phyloP scores from a whole-genome alignment of 305 asterid species.

The Fraxinus sp. region DNA sequence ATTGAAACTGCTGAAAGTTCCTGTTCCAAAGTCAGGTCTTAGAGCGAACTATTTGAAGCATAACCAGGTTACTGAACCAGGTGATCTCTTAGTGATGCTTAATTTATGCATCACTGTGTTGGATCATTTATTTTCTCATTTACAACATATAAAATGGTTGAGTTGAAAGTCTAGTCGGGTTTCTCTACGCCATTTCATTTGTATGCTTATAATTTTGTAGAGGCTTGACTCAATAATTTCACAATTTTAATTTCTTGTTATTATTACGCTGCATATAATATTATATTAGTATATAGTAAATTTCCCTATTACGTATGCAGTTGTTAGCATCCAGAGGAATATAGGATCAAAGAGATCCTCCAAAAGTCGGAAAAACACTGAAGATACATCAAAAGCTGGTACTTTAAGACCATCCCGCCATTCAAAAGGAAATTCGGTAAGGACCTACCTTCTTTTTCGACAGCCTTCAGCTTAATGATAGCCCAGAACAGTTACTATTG shows the following conservation, averaged over 20 bases:
- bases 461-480: constrained; percentile 21
- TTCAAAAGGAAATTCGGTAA: constrained; percentile 52
- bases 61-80: constrained; percentile 60
- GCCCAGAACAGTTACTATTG: background rate
- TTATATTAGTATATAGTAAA: background rate
- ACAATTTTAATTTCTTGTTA: constrained; percentile 12
- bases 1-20: constrained; percentile 54
- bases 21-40: constrained; percentile 52
- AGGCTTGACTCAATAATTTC: constrained; percentile 12
- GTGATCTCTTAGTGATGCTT: constrained; percentile 37
- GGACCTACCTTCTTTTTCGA: constrained; percentile 31
- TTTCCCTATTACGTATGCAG: constrained; percentile 35
- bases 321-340: constrained; percentile 42
- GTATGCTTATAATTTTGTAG: constrained; percentile 13
- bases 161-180: constrained; percentile 10
- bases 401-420: constrained; percentile 32
- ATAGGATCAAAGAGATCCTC: constrained; percentile 43
- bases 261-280: constrained; percentile 19
- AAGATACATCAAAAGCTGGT: constrained; percentile 41
- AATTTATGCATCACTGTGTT: constrained; percentile 21
- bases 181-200: constrained; percentile 13
- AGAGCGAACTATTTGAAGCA: constrained; percentile 44
- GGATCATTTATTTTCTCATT: constrained; percentile 13
- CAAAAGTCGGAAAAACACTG: constrained; percentile 40
- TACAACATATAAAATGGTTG: constrained; percentile 2